A percentile compares a stretch with the other conserved stretches of the same genome.
These are phyloP conservation scores for Leucosporidium scottii DNA, from an alignment of 768 basidiomycete species.

Conservation along the genomic window DNA sequence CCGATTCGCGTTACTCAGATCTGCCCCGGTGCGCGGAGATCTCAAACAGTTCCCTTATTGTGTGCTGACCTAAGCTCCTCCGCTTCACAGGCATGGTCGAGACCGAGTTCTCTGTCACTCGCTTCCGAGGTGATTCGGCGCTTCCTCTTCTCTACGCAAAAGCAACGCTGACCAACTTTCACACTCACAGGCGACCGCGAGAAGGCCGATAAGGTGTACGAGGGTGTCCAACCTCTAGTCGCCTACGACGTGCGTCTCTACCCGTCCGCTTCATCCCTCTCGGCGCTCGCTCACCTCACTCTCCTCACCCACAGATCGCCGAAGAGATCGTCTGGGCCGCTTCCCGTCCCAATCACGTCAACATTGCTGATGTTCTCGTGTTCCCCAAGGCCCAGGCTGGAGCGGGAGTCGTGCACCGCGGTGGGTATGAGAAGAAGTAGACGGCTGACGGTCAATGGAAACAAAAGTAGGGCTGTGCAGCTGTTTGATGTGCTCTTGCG, in stretches of 20 bases:
- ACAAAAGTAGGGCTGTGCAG: no score
- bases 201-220: constrained; percentile 82
- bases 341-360: constrained; percentile 55
- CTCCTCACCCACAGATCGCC: constrained; percentile 68
- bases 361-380: constrained; percentile 54
- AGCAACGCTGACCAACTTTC: no score
- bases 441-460: no score
- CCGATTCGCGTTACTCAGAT: constrained; percentile 90
- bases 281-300: not conserved
- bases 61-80: not conserved
- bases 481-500: no score
- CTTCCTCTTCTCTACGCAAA: no score
- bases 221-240: constrained; percentile 45
- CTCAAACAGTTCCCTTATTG: no score
- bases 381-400: constrained; percentile 35
- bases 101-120: constrained; percentile 76
- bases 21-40: constrained; percentile 61
- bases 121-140: constrained; percentile 55
- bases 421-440: no score
- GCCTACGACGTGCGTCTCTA: constrained; percentile 56
- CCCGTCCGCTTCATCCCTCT: not conserved
- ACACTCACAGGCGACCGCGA: constrained; percentile 52
- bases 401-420: not conserved
- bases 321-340: constrained; percentile 99
- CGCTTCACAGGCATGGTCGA: constrained; percentile 24